Percentiles rank a stretch among this genome's conserved stretches.
These are phyloP conservation scores for Tympanopsis confertula DNA, from an alignment of 2,329 filamentous ascomycete genomes.

Conservation along the genomic window DNA sequence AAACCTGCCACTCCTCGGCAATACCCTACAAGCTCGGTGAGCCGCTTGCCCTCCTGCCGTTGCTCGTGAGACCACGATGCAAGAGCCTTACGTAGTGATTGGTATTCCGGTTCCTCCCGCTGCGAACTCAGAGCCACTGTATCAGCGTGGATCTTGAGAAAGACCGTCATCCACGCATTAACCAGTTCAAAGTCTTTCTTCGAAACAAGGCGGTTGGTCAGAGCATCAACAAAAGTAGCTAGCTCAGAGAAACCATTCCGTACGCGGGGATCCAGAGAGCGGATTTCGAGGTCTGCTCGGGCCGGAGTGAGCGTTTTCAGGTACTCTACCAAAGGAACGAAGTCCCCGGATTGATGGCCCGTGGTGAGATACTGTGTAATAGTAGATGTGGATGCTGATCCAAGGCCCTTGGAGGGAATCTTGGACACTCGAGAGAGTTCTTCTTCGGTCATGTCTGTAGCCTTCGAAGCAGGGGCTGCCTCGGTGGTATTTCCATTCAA, in stretches of 20 bases:
- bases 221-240: slow-evolving; percentile 65
- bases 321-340: slow-evolving; percentile 60
- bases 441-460: slow-evolving; percentile 5
- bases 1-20: slow-evolving; percentile 78
- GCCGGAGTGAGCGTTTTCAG: slow-evolving; percentile 74
- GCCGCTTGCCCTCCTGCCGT: slow-evolving; percentile 55
- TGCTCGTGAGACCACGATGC: slow-evolving; percentile 62
- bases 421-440: slow-evolving; percentile 3
- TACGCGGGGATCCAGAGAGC: slow-evolving; percentile 49
- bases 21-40: slow-evolving; percentile 73
- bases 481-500: slow-evolving; percentile 18
- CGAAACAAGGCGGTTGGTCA: slow-evolving; percentile 58
- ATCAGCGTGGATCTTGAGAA: slow-evolving; percentile 67
- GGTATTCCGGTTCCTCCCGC: slow-evolving; percentile 31
- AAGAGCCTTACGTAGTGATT: slow-evolving; percentile 44
- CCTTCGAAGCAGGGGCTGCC: slow-evolving; percentile 12
- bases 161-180: slow-evolving; percentile 96
- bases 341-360: slow-evolving; percentile 17
- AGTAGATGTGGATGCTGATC: slow-evolving; percentile 1
- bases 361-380: slow-evolving; percentile 11
- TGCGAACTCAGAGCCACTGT: slow-evolving; percentile 24
- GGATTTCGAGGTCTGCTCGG: slow-evolving; percentile 80
- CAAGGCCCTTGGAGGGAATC: neutral
- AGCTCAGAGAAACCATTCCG: slow-evolving; percentile 54
- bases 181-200: slow-evolving; percentile 83